Conservation (phyloP, 2,329 filamentous ascomycete species). For the Hypoxylon sp. region DNA sequence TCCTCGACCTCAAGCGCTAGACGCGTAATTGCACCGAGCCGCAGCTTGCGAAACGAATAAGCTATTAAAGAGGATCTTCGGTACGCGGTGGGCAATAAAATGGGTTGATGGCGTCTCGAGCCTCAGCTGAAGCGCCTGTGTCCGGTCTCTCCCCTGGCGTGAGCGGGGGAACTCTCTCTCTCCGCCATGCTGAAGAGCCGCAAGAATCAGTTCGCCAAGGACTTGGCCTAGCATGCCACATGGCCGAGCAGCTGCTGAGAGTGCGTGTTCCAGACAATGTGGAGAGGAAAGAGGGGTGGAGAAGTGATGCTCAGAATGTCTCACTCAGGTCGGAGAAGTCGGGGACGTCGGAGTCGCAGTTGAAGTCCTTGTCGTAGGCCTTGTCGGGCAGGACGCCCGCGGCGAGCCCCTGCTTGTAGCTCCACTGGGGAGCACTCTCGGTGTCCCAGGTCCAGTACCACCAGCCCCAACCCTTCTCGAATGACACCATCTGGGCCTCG, state of each 20-base stretch:
- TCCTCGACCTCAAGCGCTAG: not conserved
- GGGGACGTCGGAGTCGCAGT: slow-evolving; percentile 70
- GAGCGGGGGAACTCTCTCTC: not conserved
- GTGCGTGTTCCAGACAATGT: not conserved
- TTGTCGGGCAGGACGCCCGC: slow-evolving; percentile 83
- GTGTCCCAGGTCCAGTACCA: slow-evolving; percentile 99
- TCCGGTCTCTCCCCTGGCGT: not conserved
- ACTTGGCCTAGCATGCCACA: not conserved
- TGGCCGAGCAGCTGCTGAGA: not conserved
- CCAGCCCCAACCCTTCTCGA: slow-evolving; percentile 95
- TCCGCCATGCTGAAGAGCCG: not conserved
- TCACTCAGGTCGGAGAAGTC: slow-evolving; percentile 65
- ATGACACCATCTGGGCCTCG: slow-evolving; percentile 94
- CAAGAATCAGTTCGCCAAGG: not conserved
- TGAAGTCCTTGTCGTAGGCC: slow-evolving; percentile 77
- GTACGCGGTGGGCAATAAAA: not conserved
- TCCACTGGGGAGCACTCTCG: slow-evolving; percentile 89
- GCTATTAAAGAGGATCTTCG: not conserved
- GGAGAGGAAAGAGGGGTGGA: not conserved
- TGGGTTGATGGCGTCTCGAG: not conserved
- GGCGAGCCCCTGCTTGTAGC: slow-evolving; percentile 82
- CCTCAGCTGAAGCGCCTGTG: not conserved
- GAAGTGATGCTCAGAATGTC: slow-evolving; percentile 55
- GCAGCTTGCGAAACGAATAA: not conserved
- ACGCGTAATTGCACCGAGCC: not conserved